Evolutionary conservation across 371 early-diverging fungal genomes (phyloP).

Genomic region (Mucor lusitanicus): DNA sequence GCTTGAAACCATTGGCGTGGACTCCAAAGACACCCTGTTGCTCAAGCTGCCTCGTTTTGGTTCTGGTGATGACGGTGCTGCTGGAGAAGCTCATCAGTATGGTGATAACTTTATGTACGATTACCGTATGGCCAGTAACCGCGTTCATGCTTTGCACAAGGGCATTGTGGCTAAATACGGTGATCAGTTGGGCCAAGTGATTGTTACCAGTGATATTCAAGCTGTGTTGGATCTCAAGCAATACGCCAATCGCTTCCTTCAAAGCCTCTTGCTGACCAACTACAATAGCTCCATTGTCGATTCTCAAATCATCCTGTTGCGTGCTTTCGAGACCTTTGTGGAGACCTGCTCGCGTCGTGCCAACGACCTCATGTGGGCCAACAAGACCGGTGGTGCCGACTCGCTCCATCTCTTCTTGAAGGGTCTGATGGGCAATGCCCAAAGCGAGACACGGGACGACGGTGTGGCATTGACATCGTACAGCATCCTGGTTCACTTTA

Average conservation of each 20-base stretch:
- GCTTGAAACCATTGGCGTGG: slow-evolving; percentile 18
- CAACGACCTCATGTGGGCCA: slow-evolving; percentile 36
- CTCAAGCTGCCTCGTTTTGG: slow-evolving; percentile 19
- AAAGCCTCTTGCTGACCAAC: slow-evolving; percentile 30
- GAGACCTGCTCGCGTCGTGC: slow-evolving; percentile 35
- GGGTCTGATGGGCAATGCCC: slow-evolving; percentile 20
- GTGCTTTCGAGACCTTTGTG: slow-evolving; percentile 39
- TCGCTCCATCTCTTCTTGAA: slow-evolving; percentile 27
- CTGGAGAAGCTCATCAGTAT: slow-evolving; percentile 39
- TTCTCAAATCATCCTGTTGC: slow-evolving; percentile 32
- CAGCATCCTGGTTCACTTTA: slow-evolving; percentile 28
- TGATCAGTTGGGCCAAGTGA: neutral
- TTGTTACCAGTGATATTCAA: slow-evolving; percentile 25
- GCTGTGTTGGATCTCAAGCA: slow-evolving; percentile 28
- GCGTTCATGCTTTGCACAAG: slow-evolving; percentile 25
- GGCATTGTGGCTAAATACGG: slow-evolving; percentile 14
- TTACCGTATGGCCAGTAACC: slow-evolving; percentile 25
- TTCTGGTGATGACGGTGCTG: slow-evolving; percentile 27
- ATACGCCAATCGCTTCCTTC: slow-evolving; percentile 16
- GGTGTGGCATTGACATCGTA: slow-evolving; percentile 33
- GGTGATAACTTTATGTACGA: slow-evolving; percentile 47
- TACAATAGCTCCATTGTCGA: slow-evolving; percentile 45
- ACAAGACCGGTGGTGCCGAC: slow-evolving; percentile 10
- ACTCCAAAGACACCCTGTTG: slow-evolving; percentile 1
- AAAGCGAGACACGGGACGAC: slow-evolving; percentile 24